Base-by-base conservation (phyloP, 2,329 filamentous ascomycete species). In the Plenodomus lindquistii region DNA sequence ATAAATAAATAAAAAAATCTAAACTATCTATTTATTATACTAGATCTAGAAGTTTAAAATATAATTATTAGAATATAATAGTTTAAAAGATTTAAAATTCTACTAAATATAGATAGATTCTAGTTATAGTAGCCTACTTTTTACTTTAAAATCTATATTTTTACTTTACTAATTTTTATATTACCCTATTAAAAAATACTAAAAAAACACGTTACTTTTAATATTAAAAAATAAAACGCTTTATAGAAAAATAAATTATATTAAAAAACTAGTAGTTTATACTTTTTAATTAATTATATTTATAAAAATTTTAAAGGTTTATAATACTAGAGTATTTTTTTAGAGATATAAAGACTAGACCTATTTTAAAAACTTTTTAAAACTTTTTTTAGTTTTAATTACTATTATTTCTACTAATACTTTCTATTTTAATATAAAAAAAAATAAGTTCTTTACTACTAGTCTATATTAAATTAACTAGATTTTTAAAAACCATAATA, bases 361-460 rank as follows among this genome's bases (percentile, higher is more conserved):
- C 22, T 10, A 5, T 10, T 24, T 10, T 24, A 24, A 24, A 5
- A 5, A 6, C 5, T 24, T 6, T 24, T 10, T 24, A 24, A 24
- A 24, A 6, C 27, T 31, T 11, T 7, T 31, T 13, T 13, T 15
- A 15, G 6, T 31, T 8, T 7, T 4, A 8, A 41, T 41, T 31
- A n/a, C 24, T 4, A 21, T 41, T 31, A 29, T 41, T 18, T 41
- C 17, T 8, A n/a, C 8, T 10, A 41, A 41, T 17, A 17, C 39
- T 11, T 41, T 41, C n/a, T 17, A 41, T 27, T 41, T 41, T 22
- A 29, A 41, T 17, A 3, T 41, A 31, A 41, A 41, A 16, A 27
- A 27, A 16, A 27, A 41, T 18, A 17, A 41, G 17, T 41, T 41
- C 39, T 41, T 41, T 31, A 41, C 18, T 11, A 41, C 39, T 4